These are phyloP conservation scores for Gnetum montanum DNA, from an alignment of 75 land plant species.

Conservation along the genomic window DNA sequence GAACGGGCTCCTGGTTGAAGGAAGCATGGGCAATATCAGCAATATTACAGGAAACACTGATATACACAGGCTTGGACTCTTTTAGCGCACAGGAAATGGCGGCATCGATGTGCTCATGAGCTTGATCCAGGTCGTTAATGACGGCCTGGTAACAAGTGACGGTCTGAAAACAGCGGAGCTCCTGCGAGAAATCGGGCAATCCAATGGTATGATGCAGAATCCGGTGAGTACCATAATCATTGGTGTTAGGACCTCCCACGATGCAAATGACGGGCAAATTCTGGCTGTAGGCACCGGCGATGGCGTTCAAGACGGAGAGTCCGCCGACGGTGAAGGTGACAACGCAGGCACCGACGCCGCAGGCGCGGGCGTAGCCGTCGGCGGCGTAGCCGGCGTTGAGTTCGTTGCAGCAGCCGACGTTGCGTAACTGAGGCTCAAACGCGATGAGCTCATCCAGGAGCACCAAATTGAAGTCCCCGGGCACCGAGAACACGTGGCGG, in stretches of 20 bases:
- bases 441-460: constrained; percentile 43
- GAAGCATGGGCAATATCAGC: constrained; percentile 37
- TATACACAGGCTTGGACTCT: constrained; percentile 58
- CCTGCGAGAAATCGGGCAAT: constrained; percentile 43
- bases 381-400: constrained; percentile 68
- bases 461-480: constrained; percentile 52
- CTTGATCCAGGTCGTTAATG: constrained; percentile 39
- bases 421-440: constrained; percentile 24
- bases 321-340: constrained; percentile 66
- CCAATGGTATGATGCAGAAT: constrained; percentile 47
- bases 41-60: constrained; percentile 50
- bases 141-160: constrained; percentile 48
- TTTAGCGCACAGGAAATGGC: constrained; percentile 44
- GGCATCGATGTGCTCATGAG: constrained; percentile 43
- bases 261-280: constrained; percentile 41
- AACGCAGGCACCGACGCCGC: constrained; percentile 51
- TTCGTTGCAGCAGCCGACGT: constrained; percentile 57
- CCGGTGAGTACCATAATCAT: constrained; percentile 44
- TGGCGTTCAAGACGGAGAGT: constrained; percentile 44
- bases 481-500: constrained; percentile 40
- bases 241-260: constrained; percentile 45
- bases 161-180: constrained; percentile 45
- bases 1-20: constrained; percentile 36
- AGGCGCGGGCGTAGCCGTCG: constrained; percentile 48
- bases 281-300: constrained; percentile 53